A percentile compares a stretch with the other conserved stretches of the same genome.
Conservation (phyloP, 305 asterid genomes). For the Fraxinus baroniana region DNA sequence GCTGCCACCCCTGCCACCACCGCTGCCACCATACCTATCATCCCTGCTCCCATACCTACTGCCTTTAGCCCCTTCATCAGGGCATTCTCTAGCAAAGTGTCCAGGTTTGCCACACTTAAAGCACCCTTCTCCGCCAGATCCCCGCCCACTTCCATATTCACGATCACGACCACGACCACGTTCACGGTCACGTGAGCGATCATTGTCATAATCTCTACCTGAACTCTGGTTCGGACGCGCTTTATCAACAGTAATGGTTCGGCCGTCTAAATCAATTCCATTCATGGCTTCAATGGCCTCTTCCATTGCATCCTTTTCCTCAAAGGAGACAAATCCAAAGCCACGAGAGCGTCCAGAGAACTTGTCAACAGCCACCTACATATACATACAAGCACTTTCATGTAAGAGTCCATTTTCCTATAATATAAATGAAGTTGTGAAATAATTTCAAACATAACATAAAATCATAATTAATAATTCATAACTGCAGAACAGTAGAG, state of each 20-base stretch:
- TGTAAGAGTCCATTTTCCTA: neutral
- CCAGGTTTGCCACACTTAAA: constrained; percentile 81
- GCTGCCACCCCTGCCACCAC: constrained; percentile 35
- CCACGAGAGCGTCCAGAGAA: constrained; percentile 83
- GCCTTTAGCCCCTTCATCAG: constrained; percentile 62
- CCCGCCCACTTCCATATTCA: constrained; percentile 48
- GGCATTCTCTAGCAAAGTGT: constrained; percentile 80
- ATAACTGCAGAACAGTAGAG: neutral
- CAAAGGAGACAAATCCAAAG: constrained; percentile 79
- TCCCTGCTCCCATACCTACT: constrained; percentile 61
- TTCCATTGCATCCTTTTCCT: constrained; percentile 68
- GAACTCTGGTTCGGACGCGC: constrained; percentile 73
- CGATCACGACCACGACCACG: constrained; percentile 51
- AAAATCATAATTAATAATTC: neutral
- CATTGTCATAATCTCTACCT: constrained; percentile 55
- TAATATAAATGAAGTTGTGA: neutral
- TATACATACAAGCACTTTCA: neutral
- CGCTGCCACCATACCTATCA: constrained; percentile 15
- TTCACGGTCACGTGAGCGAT: constrained; percentile 52
- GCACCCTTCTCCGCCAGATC: constrained; percentile 71
- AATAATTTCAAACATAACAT: neutral
- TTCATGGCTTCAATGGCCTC: constrained; percentile 83
- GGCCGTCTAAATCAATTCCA: constrained; percentile 83
- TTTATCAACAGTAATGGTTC: constrained; percentile 71
- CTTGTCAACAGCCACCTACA: constrained; percentile 72